Percentiles rank a stretch among this genome's conserved stretches.
Conservation (phyloP, 768 basidiomycete genomes). For the Rhizopogon rudus region DNA sequence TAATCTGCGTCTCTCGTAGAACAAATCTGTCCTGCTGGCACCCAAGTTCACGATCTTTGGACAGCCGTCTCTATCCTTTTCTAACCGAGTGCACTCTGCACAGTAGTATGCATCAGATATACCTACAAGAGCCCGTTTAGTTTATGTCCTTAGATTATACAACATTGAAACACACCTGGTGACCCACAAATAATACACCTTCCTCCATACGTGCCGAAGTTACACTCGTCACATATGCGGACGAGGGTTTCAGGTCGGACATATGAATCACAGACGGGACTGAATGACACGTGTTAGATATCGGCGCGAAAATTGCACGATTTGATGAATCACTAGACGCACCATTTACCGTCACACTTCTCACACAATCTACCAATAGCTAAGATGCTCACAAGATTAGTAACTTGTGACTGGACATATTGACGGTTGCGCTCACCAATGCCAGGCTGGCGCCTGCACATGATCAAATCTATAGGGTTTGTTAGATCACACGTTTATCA, state of each 20-base stretch:
- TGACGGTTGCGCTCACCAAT: slow-evolving; percentile 59
- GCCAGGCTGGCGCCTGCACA: slow-evolving; percentile 97
- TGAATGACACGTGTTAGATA: slow-evolving; percentile 24
- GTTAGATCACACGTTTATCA: background rate
- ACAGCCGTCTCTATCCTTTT: slow-evolving; percentile 97
- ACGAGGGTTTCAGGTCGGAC: slow-evolving; percentile 98
- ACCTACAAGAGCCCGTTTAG: slow-evolving; percentile 40
- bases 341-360: slow-evolving; percentile 99
- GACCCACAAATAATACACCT: slow-evolving; percentile 97
- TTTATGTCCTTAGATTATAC: background rate
- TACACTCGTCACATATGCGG: slow-evolving; percentile 98
- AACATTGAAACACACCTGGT: slow-evolving; percentile 55
- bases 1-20: slow-evolving; percentile 85
- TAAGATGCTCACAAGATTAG: slow-evolving; percentile 26
- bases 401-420: background rate
- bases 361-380: slow-evolving; percentile 98
- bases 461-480: slow-evolving; percentile 73
- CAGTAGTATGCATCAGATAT: slow-evolving; percentile 99
- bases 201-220: slow-evolving; percentile 97
- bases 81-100: slow-evolving; percentile 92
- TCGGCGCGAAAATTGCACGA: background rate
- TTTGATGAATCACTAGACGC: slow-evolving; percentile 18
- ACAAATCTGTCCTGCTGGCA: slow-evolving; percentile 86
- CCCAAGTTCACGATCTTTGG: slow-evolving; percentile 98
- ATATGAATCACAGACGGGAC: slow-evolving; percentile 98